These are phyloP conservation scores for Suillus fuscotomentosus DNA, from an alignment of 768 basidiomycete species.

Conservation along the genomic window DNA sequence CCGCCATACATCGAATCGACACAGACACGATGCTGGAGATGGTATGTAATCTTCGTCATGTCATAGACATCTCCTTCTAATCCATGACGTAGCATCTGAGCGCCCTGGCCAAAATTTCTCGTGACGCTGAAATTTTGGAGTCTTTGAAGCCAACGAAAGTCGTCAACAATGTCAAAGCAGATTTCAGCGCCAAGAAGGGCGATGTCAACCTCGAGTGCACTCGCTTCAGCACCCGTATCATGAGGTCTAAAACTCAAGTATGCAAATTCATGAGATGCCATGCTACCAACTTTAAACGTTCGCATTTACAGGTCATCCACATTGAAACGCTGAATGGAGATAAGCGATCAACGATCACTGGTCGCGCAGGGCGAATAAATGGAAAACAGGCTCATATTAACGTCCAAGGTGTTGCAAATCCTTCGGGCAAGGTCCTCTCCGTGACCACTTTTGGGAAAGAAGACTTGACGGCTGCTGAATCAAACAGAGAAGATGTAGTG, in stretches of 20 bases:
- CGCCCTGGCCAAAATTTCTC: constrained; percentile 45
- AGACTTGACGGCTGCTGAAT: constrained; percentile 55
- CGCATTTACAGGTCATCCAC: neutral
- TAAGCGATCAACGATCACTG: constrained; percentile 6
- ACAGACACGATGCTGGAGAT: constrained; percentile 25
- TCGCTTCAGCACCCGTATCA: constrained; percentile 47
- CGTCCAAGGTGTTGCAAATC: constrained; percentile 21
- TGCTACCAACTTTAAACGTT: neutral
- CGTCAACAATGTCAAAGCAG: constrained; percentile 39
- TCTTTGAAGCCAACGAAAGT: constrained; percentile 44
- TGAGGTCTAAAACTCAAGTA: constrained; percentile 1
- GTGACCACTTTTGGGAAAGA: constrained; percentile 56
- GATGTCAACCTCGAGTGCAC: constrained; percentile 33
- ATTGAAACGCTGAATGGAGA: neutral
- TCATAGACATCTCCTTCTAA: neutral
- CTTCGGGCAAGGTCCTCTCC: constrained; percentile 15
- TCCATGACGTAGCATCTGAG: constrained; percentile 36
- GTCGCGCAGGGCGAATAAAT: constrained; percentile 22
- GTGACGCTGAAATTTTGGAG: constrained; percentile 45
- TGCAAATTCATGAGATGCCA: neutral
- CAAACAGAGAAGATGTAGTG: constrained; percentile 20
- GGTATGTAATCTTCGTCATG: constrained; percentile 22
- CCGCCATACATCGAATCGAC: constrained; percentile 16
- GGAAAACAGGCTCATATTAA: constrained; percentile 40
- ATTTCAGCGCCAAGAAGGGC: constrained; percentile 28